Percentiles rank a stretch among this genome's conserved stretches.
Evolutionary conservation across 164 flowering plant species (phyloP).

Genomic region (Hamamelis virginiana): DNA sequence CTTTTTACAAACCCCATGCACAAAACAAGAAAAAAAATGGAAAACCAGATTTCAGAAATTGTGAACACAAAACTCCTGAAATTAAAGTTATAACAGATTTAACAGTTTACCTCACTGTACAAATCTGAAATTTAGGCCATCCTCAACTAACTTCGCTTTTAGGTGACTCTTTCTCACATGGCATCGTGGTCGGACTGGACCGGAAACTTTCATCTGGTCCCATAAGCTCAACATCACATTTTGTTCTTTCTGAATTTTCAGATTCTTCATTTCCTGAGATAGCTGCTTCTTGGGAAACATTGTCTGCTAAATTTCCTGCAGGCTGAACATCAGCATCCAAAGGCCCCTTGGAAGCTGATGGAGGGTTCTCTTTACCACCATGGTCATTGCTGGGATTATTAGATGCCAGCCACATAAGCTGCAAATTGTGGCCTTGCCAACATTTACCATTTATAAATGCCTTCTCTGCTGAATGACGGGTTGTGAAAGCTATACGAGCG

Average conservation of each 20-base stretch:
- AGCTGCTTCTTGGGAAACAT: constrained; percentile 25
- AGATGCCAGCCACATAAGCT: constrained; percentile 66
- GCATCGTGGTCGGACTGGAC: constrained; percentile 17
- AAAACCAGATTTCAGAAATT: constrained; percentile 18
- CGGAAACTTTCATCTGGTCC: constrained; percentile 25
- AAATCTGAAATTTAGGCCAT: constrained; percentile 23
- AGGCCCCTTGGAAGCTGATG: constrained; percentile 22
- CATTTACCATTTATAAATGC: constrained; percentile 76
- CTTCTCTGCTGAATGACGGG: constrained; percentile 76
- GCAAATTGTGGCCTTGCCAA: constrained; percentile 73
- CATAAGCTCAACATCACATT: constrained; percentile 12
- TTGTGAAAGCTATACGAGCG: constrained; percentile 54
- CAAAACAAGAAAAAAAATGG: constrained; percentile 14
- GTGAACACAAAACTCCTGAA: constrained; percentile 9
- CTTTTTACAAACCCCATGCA: constrained; percentile 22
- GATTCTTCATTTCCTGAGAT: constrained; percentile 26
- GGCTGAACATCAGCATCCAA: constrained; percentile 28
- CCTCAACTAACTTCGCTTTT: constrained; percentile 29
- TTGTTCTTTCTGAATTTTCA: constrained; percentile 24
- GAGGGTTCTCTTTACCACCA: constrained; percentile 30
- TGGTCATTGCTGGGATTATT: constrained; percentile 30
- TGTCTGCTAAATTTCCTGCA: constrained; percentile 20
- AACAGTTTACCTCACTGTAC: constrained; percentile 53
- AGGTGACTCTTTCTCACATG: constrained; percentile 24
- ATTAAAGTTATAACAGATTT: constrained; percentile 16